These are phyloP conservation scores for Ajuga chamaepitys DNA, from an alignment of 257 asterid genomes.

Conservation along the genomic window DNA sequence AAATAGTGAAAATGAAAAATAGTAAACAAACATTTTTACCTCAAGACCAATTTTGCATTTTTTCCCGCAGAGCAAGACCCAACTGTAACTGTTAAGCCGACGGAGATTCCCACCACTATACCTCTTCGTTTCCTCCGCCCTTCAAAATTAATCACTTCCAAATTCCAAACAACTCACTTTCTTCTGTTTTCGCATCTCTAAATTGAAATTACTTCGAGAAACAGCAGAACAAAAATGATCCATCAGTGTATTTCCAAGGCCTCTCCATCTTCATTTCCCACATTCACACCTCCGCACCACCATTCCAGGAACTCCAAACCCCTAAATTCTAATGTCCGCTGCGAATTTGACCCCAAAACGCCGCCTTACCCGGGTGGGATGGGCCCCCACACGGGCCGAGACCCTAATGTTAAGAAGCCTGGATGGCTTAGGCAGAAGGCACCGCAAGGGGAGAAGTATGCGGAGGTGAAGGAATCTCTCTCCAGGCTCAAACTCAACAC, in stretches of 20 bases:
- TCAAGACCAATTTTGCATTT: background rate
- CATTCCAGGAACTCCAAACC: background rate
- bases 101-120: slow-evolving; percentile 28
- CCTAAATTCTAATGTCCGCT: slow-evolving; percentile 15
- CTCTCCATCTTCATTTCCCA: slow-evolving; percentile 17
- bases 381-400: slow-evolving; percentile 79
- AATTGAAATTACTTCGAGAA: background rate
- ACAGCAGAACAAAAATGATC: slow-evolving; percentile 25
- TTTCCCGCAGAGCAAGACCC: slow-evolving; percentile 3
- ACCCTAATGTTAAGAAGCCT: slow-evolving; percentile 77
- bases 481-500: slow-evolving; percentile 79
- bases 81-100: slow-evolving; percentile 7
- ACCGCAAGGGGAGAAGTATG: slow-evolving; percentile 90
- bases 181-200: background rate
- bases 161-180: background rate
- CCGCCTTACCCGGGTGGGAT: slow-evolving; percentile 43
- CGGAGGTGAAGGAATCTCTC: slow-evolving; percentile 74
- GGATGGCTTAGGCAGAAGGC: slow-evolving; percentile 93
- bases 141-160: background rate
- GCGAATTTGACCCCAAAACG: slow-evolving; percentile 25
- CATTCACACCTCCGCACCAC: slow-evolving; percentile 15
- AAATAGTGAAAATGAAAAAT: background rate
- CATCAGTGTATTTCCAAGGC: slow-evolving; percentile 35
- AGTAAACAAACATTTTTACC: background rate
- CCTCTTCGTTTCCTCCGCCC: slow-evolving; percentile 18